These are phyloP conservation scores for Coemansia sp. DNA, from an alignment of 192 early-diverging fungal genomes.

Conservation along the genomic window DNA sequence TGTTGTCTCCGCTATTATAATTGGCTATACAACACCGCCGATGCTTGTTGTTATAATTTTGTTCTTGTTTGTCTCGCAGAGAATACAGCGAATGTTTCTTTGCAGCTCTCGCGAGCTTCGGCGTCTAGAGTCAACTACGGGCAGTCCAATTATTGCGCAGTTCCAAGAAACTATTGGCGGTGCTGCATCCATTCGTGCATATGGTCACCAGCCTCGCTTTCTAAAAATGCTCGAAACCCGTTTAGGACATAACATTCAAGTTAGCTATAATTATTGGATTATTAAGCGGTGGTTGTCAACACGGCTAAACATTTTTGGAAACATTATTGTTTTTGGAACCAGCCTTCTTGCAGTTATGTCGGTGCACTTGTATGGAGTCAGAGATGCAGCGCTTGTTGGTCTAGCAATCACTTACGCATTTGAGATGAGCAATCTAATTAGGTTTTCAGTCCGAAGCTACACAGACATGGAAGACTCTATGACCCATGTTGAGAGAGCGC, in stretches of 20 bases:
- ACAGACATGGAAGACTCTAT: conserved; percentile 2
- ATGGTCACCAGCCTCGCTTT: conserved; percentile 11
- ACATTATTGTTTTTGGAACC: not conserved
- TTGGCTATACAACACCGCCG: not conserved
- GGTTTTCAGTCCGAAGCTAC: not conserved
- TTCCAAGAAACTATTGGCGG: conserved; percentile 11
- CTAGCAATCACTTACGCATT: conserved; percentile 9
- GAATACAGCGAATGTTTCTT: not conserved
- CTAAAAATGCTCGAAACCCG: not conserved
- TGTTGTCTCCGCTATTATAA: too few relatives aligned
- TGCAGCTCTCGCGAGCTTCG: conserved; percentile 1
- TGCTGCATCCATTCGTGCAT: conserved; percentile 3
- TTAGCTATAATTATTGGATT: not conserved
- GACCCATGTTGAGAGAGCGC: conserved; percentile 7
- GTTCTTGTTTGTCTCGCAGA: not conserved
- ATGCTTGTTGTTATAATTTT: not conserved
- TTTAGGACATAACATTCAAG: not conserved
- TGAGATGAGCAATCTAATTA: not conserved
- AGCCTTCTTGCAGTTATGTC: not conserved
- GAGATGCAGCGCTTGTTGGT: conserved; percentile 7
- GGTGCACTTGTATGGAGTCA: not conserved
- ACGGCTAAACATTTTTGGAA: conserved; percentile 1
- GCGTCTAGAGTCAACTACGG: conserved; percentile 1
- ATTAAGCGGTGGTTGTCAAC: conserved; percentile 3
- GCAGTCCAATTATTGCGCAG: conserved; percentile 12